Conservation (phyloP, 169 alveolate species). For the Plasmodium inui region DNA sequence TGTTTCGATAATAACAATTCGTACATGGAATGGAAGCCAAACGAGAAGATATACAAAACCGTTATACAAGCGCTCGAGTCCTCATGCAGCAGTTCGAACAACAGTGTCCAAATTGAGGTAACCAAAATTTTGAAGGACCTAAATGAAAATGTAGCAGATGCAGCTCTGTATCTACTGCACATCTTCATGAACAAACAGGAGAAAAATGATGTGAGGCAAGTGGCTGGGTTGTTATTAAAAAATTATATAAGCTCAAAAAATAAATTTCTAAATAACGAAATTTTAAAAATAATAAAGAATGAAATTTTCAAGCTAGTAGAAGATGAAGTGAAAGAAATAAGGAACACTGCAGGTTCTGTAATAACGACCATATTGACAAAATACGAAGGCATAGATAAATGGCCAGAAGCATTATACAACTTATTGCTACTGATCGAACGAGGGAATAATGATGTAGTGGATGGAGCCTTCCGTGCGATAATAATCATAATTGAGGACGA, state of each 20-base stretch:
- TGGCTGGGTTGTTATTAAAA: slow-evolving; percentile 86
- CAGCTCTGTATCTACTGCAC: slow-evolving; percentile 65
- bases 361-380: slow-evolving; percentile 81
- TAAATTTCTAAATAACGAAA: slow-evolving; percentile 70
- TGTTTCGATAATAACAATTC: slow-evolving; percentile 40
- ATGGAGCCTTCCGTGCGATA: slow-evolving; percentile 83
- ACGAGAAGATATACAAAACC: slow-evolving; percentile 67
- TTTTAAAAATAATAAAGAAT: slow-evolving; percentile 68
- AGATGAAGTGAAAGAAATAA: slow-evolving; percentile 77
- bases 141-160: slow-evolving; percentile 75
- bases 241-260: slow-evolving; percentile 77
- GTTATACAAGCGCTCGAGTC: slow-evolving; percentile 30
- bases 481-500: slow-evolving; percentile 82
- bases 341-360: slow-evolving; percentile 85
- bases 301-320: slow-evolving; percentile 68
- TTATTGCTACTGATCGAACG: slow-evolving; percentile 79
- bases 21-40: slow-evolving; percentile 73
- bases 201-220: slow-evolving; percentile 83
- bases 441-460: slow-evolving; percentile 82
- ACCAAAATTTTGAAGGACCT: slow-evolving; percentile 64
- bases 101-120: slow-evolving; percentile 66
- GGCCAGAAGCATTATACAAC: slow-evolving; percentile 82
- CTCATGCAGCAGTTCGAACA: slow-evolving; percentile 62
- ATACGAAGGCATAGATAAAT: slow-evolving; percentile 80
- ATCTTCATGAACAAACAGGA: slow-evolving; percentile 69